phyloP scores from a whole-genome alignment of 768 basidiomycete species.

The Rhodotorula babjevae region DNA sequence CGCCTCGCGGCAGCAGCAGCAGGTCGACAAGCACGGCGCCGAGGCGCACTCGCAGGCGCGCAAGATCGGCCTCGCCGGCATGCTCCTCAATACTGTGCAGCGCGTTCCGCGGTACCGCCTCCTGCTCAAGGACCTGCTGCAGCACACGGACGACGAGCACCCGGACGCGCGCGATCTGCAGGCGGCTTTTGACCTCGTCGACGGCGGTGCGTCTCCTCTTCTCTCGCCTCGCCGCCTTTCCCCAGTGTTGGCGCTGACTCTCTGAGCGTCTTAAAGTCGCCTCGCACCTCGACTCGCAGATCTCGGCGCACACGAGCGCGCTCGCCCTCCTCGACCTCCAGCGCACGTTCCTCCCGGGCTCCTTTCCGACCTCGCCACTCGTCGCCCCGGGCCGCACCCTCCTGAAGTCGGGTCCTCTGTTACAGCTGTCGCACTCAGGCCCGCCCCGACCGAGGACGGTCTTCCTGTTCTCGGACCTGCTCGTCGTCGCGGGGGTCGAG shows the following conservation, averaged over 20 bases:
- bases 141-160: constrained; percentile 36
- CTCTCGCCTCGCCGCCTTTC: too few species aligned
- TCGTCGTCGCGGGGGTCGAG: constrained; percentile 52
- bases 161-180: constrained; percentile 27
- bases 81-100: constrained; percentile 42
- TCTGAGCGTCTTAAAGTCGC: constrained; percentile 32
- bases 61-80: constrained; percentile 35
- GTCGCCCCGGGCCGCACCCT: constrained; percentile 75
- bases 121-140: constrained; percentile 35
- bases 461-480: constrained; percentile 73
- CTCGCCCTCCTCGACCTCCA: constrained; percentile 73
- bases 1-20: not conserved
- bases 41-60: not conserved
- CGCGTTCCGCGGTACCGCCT: constrained; percentile 42
- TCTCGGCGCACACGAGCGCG: constrained; percentile 61
- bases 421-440: constrained; percentile 36
- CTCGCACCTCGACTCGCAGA: constrained; percentile 37
- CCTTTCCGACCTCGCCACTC: constrained; percentile 61
- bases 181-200: constrained; percentile 34
- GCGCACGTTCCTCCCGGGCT: constrained; percentile 59
- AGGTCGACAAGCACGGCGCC: not conserved
- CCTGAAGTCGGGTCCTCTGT: constrained; percentile 55
- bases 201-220: constrained; percentile 27
- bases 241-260: not conserved
- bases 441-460: constrained; percentile 62